These are phyloP conservation scores for Myrmaecium sp. DNA, from an alignment of 2,329 filamentous ascomycete genomes.

Conservation along the genomic window DNA sequence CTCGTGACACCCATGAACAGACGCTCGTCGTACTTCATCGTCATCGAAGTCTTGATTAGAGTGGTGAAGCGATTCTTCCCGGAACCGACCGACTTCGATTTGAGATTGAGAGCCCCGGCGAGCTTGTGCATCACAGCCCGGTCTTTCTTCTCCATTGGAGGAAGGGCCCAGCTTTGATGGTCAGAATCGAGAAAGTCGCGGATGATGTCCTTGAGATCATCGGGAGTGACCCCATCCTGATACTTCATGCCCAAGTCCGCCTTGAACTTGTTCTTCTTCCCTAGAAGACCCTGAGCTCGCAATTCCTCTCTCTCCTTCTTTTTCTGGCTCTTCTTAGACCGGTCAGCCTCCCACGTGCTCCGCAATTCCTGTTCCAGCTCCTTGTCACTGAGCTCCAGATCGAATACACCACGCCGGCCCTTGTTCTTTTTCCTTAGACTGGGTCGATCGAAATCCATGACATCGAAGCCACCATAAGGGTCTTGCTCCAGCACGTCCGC, in stretches of 20 bases:
- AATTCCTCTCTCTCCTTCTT: slow-evolving; percentile 31
- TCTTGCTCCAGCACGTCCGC: slow-evolving; percentile 42
- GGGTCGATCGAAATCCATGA: slow-evolving; percentile 67
- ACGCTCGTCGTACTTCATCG: slow-evolving; percentile 41
- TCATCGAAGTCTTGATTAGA: slow-evolving; percentile 57
- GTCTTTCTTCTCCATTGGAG: slow-evolving; percentile 65
- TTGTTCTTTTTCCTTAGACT: slow-evolving; percentile 50
- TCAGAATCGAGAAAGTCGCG: slow-evolving; percentile 49
- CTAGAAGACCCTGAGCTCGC: slow-evolving; percentile 26
- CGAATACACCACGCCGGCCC: slow-evolving; percentile 37
- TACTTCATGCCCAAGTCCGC: slow-evolving; percentile 51
- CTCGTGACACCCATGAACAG: slow-evolving; percentile 28
- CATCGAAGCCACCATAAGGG: slow-evolving; percentile 55
- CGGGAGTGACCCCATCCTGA: slow-evolving; percentile 49
- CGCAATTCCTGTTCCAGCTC: slow-evolving; percentile 25
- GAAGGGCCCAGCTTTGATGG: slow-evolving; percentile 51
- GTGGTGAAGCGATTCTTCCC: slow-evolving; percentile 59
- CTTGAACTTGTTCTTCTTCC: slow-evolving; percentile 24
- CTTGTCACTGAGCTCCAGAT: slow-evolving; percentile 27
- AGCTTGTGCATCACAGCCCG: slow-evolving; percentile 69
- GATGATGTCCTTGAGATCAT: slow-evolving; percentile 57
- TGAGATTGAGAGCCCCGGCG: slow-evolving; percentile 57
- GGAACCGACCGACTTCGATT: slow-evolving; percentile 66
- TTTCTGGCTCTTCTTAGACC: slow-evolving; percentile 27
- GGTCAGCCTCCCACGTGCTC: slow-evolving; percentile 26